phyloP scores from a whole-genome alignment of 23 red algal species.

The Gracilaria caudata region DNA sequence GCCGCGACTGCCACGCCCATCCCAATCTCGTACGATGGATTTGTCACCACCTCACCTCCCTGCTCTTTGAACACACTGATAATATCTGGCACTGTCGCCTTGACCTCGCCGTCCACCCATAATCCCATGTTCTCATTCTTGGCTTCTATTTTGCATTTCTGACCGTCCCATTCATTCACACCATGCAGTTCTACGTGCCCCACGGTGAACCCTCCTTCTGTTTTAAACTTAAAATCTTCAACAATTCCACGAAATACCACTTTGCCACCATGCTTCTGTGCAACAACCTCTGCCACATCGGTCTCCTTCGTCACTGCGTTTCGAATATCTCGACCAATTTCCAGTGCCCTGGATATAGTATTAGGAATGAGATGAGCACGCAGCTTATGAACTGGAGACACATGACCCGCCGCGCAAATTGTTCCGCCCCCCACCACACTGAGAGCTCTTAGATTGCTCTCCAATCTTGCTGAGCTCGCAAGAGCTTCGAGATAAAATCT shows the following conservation, averaged over 20 bases:
- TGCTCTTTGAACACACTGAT: background rate
- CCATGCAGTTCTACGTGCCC: background rate
- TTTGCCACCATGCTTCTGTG: background rate
- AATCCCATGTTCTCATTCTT: slow-evolving; percentile 4
- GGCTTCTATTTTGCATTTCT: background rate
- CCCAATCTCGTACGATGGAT: background rate
- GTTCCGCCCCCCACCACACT: background rate
- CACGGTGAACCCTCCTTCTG: background rate
- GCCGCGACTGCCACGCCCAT: background rate
- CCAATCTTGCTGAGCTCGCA: background rate
- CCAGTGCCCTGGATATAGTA: background rate
- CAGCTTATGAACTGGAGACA: background rate
- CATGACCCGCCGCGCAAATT: background rate
- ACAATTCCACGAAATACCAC: background rate
- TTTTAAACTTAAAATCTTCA: background rate
- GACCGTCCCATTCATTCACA: background rate
- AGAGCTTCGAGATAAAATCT: background rate
- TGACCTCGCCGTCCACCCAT: slow-evolving; percentile 14
- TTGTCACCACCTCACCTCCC: background rate
- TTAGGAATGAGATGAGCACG: background rate
- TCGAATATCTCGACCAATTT: background rate
- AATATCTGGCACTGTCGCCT: background rate
- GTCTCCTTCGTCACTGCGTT: background rate
- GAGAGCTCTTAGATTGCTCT: background rate
- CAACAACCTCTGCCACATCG: background rate